phyloP scores from a whole-genome alignment of 2,329 filamentous ascomycete genomes.

The Penicillium sp. region DNA sequence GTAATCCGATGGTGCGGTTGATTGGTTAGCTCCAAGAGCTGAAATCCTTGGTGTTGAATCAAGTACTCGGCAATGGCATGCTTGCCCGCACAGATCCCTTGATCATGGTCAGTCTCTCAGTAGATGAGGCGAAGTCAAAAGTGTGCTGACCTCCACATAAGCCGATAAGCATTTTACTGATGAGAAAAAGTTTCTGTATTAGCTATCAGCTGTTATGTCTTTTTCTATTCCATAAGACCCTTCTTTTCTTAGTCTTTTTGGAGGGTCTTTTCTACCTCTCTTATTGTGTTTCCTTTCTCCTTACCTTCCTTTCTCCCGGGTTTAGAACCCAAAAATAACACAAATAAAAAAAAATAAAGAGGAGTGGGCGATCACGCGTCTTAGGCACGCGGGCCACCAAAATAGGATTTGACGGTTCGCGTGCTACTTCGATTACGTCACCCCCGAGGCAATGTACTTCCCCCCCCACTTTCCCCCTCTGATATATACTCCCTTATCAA shows the following conservation, averaged over 20 bases:
- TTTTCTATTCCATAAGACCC: not conserved
- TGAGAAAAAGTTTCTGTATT: not conserved
- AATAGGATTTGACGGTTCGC: constrained; percentile 8
- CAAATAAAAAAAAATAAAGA: not conserved
- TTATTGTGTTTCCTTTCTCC: too few relatives aligned
- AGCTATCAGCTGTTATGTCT: not conserved
- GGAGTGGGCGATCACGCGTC: constrained; percentile 4
- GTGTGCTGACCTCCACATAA: constrained; percentile 49
- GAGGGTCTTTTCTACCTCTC: too few relatives aligned
- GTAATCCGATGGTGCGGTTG: constrained; percentile 24
- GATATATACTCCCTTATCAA: not conserved
- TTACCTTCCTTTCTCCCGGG: not conserved
- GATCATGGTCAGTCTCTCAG: constrained; percentile 15
- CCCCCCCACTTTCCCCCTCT: constrained; percentile 2
- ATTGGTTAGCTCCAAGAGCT: constrained; percentile 62
- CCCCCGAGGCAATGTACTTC: not conserved
- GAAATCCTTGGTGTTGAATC: constrained; percentile 79
- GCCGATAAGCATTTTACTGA: constrained; percentile 50
- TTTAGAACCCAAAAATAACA: not conserved
- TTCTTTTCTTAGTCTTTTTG: not conserved
- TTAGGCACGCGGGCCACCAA: constrained; percentile 1
- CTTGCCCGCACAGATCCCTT: constrained; percentile 92
- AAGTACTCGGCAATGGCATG: constrained; percentile 86
- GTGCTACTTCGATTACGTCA: constrained; percentile 17
- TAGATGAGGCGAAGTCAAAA: not conserved